These are phyloP conservation scores for Aaosphaeria arxii DNA, from an alignment of 2,329 filamentous ascomycete species.

Conservation along the genomic window DNA sequence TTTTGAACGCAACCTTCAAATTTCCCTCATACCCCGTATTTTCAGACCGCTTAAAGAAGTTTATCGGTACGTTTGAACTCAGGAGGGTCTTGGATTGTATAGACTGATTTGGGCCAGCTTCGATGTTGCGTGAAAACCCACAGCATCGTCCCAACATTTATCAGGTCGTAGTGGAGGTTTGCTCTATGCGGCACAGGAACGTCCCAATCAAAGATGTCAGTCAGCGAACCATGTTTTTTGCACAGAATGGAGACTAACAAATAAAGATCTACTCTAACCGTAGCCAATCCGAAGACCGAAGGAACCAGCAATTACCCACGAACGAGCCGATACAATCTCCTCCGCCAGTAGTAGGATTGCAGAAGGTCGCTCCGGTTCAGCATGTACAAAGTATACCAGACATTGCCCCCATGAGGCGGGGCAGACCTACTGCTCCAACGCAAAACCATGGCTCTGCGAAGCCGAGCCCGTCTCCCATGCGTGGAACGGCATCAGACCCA, in stretches of 20 bases:
- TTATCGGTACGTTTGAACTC: conserved; percentile 68
- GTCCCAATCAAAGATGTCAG: conserved; percentile 83
- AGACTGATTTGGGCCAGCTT: conserved; percentile 54
- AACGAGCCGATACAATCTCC: conserved; percentile 52
- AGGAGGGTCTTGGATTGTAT: neutral
- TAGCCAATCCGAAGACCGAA: conserved; percentile 63
- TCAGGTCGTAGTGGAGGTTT: conserved; percentile 82
- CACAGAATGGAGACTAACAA: conserved; percentile 15
- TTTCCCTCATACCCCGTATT: conserved; percentile 87
- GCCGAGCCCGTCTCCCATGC: conserved; percentile 66
- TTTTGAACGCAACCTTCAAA: conserved; percentile 91
- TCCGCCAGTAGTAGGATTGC: conserved; percentile 69
- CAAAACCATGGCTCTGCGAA: conserved; percentile 46
- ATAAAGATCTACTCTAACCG: conserved; percentile 49
- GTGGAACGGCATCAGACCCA: conserved; percentile 72
- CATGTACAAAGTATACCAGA: conserved; percentile 76
- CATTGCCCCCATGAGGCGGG: conserved; percentile 90
- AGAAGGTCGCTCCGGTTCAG: conserved; percentile 72
- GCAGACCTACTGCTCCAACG: conserved; percentile 61
- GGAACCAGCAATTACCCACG: conserved; percentile 58
- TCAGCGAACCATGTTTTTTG: neutral
- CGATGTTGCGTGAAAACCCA: conserved; percentile 85
- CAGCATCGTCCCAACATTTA: conserved; percentile 86
- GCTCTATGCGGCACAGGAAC: conserved; percentile 81
- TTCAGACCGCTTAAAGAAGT: conserved; percentile 81